Evolutionary conservation across 768 basidiomycete species (phyloP).

Genomic region (Naematelia aurantialba): DNA sequence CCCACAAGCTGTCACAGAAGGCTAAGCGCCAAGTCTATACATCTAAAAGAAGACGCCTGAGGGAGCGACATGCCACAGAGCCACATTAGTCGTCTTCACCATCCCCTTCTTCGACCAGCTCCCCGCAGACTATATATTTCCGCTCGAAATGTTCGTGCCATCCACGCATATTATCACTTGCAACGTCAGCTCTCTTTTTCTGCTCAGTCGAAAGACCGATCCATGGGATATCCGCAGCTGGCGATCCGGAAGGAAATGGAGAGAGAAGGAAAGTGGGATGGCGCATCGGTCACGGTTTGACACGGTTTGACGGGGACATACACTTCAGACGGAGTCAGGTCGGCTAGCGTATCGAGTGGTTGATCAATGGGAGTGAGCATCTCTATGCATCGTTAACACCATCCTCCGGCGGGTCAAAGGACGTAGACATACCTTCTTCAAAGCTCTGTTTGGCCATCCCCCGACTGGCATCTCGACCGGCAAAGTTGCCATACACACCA

Average conservation of each 20-base stretch:
- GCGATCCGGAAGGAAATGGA: neutral
- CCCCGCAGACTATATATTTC: slow-evolving; percentile 89
- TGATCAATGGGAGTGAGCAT: slow-evolving; percentile 87
- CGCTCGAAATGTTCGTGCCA: slow-evolving; percentile 92
- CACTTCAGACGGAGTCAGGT: slow-evolving; percentile 78
- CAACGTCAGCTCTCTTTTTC: slow-evolving; percentile 1
- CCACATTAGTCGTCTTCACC: neutral
- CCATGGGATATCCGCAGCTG: too few species aligned
- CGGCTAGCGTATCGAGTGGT: slow-evolving; percentile 75
- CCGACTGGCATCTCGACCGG: slow-evolving; percentile 88
- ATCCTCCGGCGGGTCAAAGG: neutral
- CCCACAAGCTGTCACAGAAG: too few species aligned
- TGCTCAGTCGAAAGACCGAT: too few species aligned
- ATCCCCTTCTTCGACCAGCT: slow-evolving; percentile 61
- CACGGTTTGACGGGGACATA: slow-evolving; percentile 56
- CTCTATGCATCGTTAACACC: slow-evolving; percentile 54
- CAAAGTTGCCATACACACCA: slow-evolving; percentile 97
- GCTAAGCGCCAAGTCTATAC: too few species aligned
- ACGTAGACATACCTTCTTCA: slow-evolving; percentile 65
- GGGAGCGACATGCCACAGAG: neutral
- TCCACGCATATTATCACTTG: slow-evolving; percentile 87
- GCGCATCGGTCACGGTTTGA: too few species aligned
- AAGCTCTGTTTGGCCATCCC: slow-evolving; percentile 99
- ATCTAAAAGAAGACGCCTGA: too few species aligned
- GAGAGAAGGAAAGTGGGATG: neutral